Evolutionary conservation across 2,329 filamentous ascomycete genomes (phyloP), one percentile per base, ranked within the genome.

Genomic region (Penicillium aurantiogriseum): DNA sequence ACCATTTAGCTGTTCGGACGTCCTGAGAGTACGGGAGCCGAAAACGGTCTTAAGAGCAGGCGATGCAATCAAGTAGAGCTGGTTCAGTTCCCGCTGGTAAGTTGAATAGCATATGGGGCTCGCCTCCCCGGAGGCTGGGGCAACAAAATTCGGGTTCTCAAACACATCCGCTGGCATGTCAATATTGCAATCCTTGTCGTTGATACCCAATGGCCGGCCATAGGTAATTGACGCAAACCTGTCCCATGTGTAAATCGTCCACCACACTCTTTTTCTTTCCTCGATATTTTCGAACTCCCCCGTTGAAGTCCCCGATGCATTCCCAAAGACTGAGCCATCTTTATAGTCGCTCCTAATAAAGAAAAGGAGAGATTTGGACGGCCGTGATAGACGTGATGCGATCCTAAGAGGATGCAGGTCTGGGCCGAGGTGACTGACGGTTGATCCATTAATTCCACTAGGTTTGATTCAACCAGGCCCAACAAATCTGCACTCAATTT

Each of bases 241-340:
- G 43, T 77, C 75, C 74, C 74, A 77, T 0, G 74, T 77, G 45
- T 77, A 77, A 2, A 77, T 71, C 1, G 74, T 75, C 76, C 75
- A 77, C 74, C 74, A 77, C 0, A 76, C 69, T 17, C 76, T 59
- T 58, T 76, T 75, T 36, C 74, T 63, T 47, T 76, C 73, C 51
- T 78, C 75, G 6, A 65, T 62, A 15, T 67, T 62, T 27, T 68
- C 66, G 1, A 61, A 40, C 2, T 58, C 52, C 2, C 67, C n/a
- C 59, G 53, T 13, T 63, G 44, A 5, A 64, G 54, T 38, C 74
- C 64, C 6, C 71, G 66, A 43, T 76, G 72, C 15, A 77, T 53
- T 0, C 72, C 69, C 21, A 73, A 57, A 19, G 73, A 67, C 43
- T 77, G 74, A 0, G 74, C 66, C 36, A 69, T 71, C 51, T 71